Evolutionary conservation across 2,329 filamentous ascomycete genomes (phyloP), one percentile per base, ranked within the genome.

Genomic region (Exophiala spinifera): DNA sequence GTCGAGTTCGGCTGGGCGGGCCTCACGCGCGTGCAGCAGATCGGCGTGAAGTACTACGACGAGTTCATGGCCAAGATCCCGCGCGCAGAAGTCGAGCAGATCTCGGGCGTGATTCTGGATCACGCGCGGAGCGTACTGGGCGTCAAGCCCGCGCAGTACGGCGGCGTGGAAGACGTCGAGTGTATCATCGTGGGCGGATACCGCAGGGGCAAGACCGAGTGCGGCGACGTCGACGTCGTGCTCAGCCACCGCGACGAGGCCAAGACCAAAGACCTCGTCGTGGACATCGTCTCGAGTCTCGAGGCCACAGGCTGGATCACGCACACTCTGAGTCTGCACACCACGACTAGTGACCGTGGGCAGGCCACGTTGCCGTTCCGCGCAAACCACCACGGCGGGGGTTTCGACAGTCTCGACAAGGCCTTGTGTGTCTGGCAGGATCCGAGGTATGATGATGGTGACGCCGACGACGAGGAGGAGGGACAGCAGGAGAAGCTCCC

Each of bases 381-480:
- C 7, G 6, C 28, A 11, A 10, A 3, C 0, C 83, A 79, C 63
- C 75, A 74, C 4, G 79, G 79, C 0, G 74, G 78, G 19, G 88
- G 89, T 0, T 96, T 96, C 62, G 91, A 96, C 67, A 89, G 85
- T 0, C 78, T 97, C 1, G 91, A 97, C 69, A 96, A 96, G 69
- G 91, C 91, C 0, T 74, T 97, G 49, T 87, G 96, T 1, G 90
- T 96, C 0, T 97, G 92, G 92, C 89, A 95, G 67, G 78, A 91
- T 65, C 86, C 86, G 0, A 47, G 70, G 3, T 80, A 74, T 61
- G 67, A 66, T 17, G 49, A 47, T n/a, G n/a, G n/a, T n/a, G n/a
- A n/a, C n/a, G n/a, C n/a, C n/a, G n/a, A n/a, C n/a, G n/a, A n/a
- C 17, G 46, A 61, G 55, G 1, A 53, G 58, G 21, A 23, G 1